A percentile compares a stretch with the other conserved stretches of the same genome.
Conservation (phyloP, 2,329 filamentous ascomycete species). For the Pseudogymnoascus sp. region DNA sequence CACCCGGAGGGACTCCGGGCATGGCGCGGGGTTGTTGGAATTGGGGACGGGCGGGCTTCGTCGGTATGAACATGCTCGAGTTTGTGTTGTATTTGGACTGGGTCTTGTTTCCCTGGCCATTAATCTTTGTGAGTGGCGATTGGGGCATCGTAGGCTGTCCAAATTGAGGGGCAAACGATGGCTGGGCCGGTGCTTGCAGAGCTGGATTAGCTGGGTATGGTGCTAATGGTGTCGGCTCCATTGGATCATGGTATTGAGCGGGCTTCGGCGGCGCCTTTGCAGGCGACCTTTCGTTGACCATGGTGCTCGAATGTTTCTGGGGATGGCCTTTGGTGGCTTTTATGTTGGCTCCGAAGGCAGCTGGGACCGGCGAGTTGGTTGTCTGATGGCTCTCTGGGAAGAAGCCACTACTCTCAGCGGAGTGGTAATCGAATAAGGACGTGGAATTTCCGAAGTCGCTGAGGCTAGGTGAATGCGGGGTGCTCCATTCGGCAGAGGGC, state of each 20-base stretch:
- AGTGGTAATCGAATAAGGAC: constrained; percentile 20
- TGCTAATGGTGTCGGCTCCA: constrained; percentile 18
- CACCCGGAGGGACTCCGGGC: constrained; percentile 17
- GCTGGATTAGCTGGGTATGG: constrained; percentile 12
- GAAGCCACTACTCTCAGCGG: background rate
- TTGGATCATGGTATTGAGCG: constrained; percentile 13
- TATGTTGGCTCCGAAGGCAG: constrained; percentile 14
- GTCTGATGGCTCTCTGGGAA: constrained; percentile 13
- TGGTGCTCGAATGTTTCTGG: constrained; percentile 16
- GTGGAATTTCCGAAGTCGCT: constrained; percentile 28
- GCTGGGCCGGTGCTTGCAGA: constrained; percentile 8
- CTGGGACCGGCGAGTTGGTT: constrained; percentile 13
- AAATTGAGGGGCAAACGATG: constrained; percentile 23
- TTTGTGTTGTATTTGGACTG: constrained; percentile 20
- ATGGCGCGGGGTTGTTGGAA: constrained; percentile 19
- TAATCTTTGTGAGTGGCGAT: constrained; percentile 21
- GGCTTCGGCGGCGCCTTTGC: constrained; percentile 24
- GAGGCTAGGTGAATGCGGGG: constrained; percentile 14
- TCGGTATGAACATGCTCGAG: constrained; percentile 24
- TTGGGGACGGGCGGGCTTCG: constrained; percentile 26
- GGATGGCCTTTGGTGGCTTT: constrained; percentile 10
- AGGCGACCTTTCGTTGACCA: constrained; percentile 30
- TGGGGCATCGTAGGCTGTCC: constrained; percentile 27
- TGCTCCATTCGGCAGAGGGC: constrained; percentile 12
- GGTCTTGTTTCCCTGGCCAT: constrained; percentile 13